These are phyloP conservation scores for Fusarium foetens DNA, from an alignment of 2,329 filamentous ascomycete genomes.

Conservation along the genomic window DNA sequence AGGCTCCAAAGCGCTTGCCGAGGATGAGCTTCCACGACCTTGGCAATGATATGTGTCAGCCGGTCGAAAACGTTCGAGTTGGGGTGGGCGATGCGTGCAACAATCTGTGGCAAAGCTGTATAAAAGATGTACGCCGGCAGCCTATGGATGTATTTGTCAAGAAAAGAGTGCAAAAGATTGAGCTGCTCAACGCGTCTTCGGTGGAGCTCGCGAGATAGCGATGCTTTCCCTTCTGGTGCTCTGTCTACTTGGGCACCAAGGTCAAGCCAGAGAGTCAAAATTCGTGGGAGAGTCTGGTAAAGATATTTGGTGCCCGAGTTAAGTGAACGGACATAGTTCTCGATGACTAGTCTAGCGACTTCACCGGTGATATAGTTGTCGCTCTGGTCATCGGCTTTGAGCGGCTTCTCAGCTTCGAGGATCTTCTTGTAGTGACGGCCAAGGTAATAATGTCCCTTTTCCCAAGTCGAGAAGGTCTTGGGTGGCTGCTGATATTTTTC, in stretches of 20 bases:
- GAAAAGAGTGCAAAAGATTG: conserved; percentile 74
- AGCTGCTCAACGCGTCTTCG: conserved; percentile 72
- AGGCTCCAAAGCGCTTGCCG: conserved; percentile 93
- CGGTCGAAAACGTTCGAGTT: conserved; percentile 80
- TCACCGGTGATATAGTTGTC: conserved; percentile 84
- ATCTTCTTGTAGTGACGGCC: conserved; percentile 98
- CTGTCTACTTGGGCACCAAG: conserved; percentile 81
- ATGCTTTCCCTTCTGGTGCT: conserved; percentile 65
- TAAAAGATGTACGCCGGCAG: conserved; percentile 84
- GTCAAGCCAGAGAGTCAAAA: conserved; percentile 94
- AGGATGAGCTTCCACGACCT: conserved; percentile 87
- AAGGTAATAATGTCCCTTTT: conserved; percentile 97
- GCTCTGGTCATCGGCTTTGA: conserved; percentile 80
- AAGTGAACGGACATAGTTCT: conserved; percentile 90
- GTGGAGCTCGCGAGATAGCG: conserved; percentile 62
- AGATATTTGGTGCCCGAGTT: conserved; percentile 93
- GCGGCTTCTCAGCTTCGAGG: conserved; percentile 84
- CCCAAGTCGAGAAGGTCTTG: conserved; percentile 79
- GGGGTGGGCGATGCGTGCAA: conserved; percentile 93
- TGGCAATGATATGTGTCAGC: conserved; percentile 82
- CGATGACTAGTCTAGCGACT: conserved; percentile 86
- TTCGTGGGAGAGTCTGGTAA: conserved; percentile 90
- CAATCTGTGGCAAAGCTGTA: conserved; percentile 87
- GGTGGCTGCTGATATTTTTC: conserved; percentile 85
- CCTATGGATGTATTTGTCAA: conserved; percentile 80